Percentiles rank a stretch among this genome's conserved stretches.
These are phyloP conservation scores for Nemania sp. DNA, from an alignment of 2,329 filamentous ascomycete genomes.

Conservation along the genomic window DNA sequence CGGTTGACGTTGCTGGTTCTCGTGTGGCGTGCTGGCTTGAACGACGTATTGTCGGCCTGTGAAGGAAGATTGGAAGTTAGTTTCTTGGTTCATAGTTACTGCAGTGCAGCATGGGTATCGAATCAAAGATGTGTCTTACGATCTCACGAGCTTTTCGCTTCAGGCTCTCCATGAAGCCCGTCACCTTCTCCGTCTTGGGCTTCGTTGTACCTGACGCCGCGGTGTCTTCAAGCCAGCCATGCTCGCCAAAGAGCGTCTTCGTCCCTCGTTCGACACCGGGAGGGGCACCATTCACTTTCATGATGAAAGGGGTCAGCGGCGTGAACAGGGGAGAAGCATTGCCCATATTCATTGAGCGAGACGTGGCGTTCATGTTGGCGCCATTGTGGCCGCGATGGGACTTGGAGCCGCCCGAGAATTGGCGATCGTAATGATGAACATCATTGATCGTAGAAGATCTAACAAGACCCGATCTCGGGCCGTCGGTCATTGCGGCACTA, in stretches of 20 bases:
- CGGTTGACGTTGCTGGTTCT: conserved; percentile 15
- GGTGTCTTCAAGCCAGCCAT: conserved; percentile 60
- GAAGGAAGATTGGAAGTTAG: conserved; percentile 21
- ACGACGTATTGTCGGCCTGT: conserved; percentile 21
- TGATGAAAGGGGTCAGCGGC: conserved; percentile 39
- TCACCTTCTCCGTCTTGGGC: conserved; percentile 31
- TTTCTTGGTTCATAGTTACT: neutral
- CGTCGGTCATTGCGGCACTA: neutral
- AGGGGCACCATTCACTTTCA: conserved; percentile 35
- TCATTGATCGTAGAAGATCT: conserved; percentile 24
- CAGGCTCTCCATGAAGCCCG: conserved; percentile 33
- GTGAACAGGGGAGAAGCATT: conserved; percentile 29
- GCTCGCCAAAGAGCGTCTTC: conserved; percentile 59
- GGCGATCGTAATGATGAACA: conserved; percentile 1
- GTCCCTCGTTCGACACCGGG: conserved; percentile 16
- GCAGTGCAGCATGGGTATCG: neutral
- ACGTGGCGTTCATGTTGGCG: neutral
- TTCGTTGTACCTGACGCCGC: conserved; percentile 24
- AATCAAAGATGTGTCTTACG: conserved; percentile 43
- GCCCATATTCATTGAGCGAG: neutral
- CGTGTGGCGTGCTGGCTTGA: conserved; percentile 15
- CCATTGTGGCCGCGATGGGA: neutral
- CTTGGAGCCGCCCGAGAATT: neutral
- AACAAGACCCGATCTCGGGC: neutral
- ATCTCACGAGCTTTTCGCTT: conserved; percentile 59